Conservation (phyloP, 805 yeast species). For the Scheffersomyces ergatensis region DNA sequence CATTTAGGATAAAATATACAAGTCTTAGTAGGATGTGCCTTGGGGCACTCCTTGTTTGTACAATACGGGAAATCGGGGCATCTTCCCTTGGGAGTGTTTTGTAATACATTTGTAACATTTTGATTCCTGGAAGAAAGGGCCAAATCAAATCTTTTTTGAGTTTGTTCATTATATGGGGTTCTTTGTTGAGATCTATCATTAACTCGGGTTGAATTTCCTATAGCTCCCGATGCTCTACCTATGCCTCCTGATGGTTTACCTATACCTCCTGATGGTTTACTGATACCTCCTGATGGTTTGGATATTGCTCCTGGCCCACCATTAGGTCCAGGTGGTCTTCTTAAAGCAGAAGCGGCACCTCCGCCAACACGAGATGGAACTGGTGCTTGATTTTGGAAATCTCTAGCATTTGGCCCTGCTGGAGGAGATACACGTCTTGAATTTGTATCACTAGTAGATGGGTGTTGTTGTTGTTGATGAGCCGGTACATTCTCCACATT, state of each 20-base stretch:
- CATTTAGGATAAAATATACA: conserved; percentile 79
- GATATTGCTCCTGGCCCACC: neutral
- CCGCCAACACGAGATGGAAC: neutral
- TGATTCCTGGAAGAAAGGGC: conserved; percentile 4
- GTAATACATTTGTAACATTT: neutral
- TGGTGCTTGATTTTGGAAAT: conserved; percentile 2
- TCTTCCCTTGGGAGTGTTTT: conserved; percentile 52
- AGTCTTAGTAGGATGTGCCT: conserved; percentile 75
- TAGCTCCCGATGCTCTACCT: no score
- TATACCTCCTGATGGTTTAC: conserved; percentile 2
- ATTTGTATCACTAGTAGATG: neutral
- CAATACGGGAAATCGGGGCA: conserved; percentile 75
- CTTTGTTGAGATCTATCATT: neutral
- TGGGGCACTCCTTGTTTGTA: conserved; percentile 63
- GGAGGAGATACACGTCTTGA: neutral
- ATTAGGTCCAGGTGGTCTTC: neutral
- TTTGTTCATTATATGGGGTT: neutral
- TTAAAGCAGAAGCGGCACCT: neutral
- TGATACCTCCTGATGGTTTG: neutral
- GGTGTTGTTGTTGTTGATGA: conserved; percentile 6
- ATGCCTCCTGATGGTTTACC: conserved; percentile 6
- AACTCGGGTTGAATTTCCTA: neutral
- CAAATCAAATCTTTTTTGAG: conserved; percentile 2
- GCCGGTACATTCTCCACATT: no score
- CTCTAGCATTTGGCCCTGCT: neutral